A percentile compares a stretch with the other conserved stretches of the same genome.
phyloP scores from a whole-genome alignment of 2,329 filamentous ascomycete genomes.

The Apiospora hydei region DNA sequence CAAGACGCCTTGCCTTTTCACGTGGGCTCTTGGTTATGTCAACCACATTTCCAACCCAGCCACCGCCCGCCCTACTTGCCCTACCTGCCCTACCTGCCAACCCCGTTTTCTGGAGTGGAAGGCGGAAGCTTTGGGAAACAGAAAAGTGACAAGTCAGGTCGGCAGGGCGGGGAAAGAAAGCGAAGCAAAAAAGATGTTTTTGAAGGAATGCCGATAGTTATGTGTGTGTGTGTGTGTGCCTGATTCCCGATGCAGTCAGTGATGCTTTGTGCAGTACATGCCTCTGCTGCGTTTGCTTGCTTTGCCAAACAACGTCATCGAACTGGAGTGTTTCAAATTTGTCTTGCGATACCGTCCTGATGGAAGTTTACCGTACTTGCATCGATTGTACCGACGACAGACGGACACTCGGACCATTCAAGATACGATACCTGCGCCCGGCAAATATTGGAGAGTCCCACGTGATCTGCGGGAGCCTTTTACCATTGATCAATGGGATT shows the following conservation, averaged over 20 bases:
- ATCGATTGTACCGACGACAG: not conserved
- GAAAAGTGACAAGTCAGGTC: not conserved
- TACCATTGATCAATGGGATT: not conserved
- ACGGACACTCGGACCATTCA: slow-evolving; percentile 5
- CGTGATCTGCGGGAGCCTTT: not conserved
- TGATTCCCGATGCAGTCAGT: not conserved
- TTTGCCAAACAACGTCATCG: slow-evolving; percentile 5
- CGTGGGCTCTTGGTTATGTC: not conserved
- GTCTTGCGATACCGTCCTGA: slow-evolving; percentile 12
- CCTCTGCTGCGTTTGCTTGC: slow-evolving; percentile 8
- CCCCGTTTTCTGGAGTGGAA: not conserved
- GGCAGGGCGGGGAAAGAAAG: slow-evolving; percentile 13
- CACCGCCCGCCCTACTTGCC: too few relatives aligned
- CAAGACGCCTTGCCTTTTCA: not conserved
- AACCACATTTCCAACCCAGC: not conserved
- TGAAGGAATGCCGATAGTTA: not conserved
- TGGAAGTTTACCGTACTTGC: slow-evolving; percentile 9
- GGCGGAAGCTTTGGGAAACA: not conserved
- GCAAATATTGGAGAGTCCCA: not conserved
- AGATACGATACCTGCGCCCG: not conserved
- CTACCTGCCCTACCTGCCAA: not conserved
- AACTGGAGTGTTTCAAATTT: slow-evolving; percentile 14
- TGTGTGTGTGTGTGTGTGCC: not conserved
- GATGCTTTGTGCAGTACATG: not conserved
- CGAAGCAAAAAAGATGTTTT: not conserved